Base-by-base conservation (phyloP, 106 monocot species). In the Dendrobium huoshanense region DNA sequence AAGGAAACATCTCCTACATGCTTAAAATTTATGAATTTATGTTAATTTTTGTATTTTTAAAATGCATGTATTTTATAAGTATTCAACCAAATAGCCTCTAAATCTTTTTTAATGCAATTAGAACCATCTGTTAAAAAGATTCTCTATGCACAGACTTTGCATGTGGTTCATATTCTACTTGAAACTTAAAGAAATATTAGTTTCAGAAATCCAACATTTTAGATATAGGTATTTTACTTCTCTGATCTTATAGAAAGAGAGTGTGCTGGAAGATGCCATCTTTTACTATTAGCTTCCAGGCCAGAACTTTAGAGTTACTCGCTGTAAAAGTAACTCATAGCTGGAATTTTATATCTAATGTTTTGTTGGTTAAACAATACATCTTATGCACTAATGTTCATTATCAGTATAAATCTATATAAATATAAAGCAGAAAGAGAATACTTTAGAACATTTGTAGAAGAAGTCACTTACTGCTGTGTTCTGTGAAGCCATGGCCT, bases 401-500 rank as follows among this genome's bases (percentile, higher is more conserved):
- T 58, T 58, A 51, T 51, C 51, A 13, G 10, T 51, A 51, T 13
- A 51, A 1, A 65, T 25, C 64, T 65, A 25, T 24, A n/a, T 65
- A 65, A 24, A 65, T 65, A 65, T 8, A 24, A 65, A 24, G n/a
- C 64, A 65, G 64, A 25, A 65, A 65, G 22, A 65, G 64, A 65
- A 25, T 25, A 8, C 24, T 6, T 65, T n/a, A 25, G 64, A 9
- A 65, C 64, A 65, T 25, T 25, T 65, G 51, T 13, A 51, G 51
- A 51, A 51, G 51, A 51, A 51, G 16, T 51, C 16, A 51, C 16
- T 51, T 13, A 51, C n/a, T 61, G 1, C 61, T 22, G 61, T 22
- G 22, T 70, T 15, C 37, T 2, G 70, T 16, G 48, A 76, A 76
- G 47, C 47, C 24, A 76, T 91, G 89, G 87, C 94, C 40, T 91